Conservation (phyloP, 2,329 filamentous ascomycete genomes). For the Colletotrichum liaoningense region DNA sequence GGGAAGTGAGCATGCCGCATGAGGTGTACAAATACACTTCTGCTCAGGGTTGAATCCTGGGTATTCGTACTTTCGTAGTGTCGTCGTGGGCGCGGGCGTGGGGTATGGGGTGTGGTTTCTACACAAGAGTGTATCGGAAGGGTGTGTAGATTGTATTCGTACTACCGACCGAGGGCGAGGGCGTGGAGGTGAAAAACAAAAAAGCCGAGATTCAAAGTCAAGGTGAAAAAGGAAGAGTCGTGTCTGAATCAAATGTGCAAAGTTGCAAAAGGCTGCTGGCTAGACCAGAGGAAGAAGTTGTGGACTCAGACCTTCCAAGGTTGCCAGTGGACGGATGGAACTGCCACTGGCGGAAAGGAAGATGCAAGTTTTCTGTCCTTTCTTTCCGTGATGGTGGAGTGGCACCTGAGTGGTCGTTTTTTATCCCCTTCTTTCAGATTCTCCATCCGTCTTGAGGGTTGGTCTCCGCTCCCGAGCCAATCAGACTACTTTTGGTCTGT, state of each 20-base stretch:
- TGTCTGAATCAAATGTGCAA: background rate
- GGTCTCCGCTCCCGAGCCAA: background rate
- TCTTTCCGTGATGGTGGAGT: constrained; percentile 22
- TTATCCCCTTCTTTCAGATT: background rate
- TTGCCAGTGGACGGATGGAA: too few relatives aligned
- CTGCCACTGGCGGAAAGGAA: constrained; percentile 23
- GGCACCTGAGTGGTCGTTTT: constrained; percentile 34
- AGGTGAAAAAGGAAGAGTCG: background rate
- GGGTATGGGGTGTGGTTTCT: background rate
- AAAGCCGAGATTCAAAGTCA: background rate
- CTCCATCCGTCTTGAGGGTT: background rate
- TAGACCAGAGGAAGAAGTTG: background rate
- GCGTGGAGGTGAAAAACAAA: background rate
- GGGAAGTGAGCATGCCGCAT: background rate
- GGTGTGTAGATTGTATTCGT: background rate
- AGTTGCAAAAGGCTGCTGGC: background rate
- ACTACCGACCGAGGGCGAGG: background rate
- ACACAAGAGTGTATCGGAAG: background rate
- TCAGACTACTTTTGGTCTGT: background rate
- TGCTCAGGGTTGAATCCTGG: too few relatives aligned
- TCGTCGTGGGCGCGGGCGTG: background rate
- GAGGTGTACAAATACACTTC: background rate
- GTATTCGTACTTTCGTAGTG: background rate
- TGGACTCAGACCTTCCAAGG: background rate
- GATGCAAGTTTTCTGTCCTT: constrained; percentile 6